A percentile compares a stretch with the other conserved stretches of the same genome.
phyloP scores from a whole-genome alignment of 768 basidiomycete species.

The Symmetrospora coprosmae region DNA sequence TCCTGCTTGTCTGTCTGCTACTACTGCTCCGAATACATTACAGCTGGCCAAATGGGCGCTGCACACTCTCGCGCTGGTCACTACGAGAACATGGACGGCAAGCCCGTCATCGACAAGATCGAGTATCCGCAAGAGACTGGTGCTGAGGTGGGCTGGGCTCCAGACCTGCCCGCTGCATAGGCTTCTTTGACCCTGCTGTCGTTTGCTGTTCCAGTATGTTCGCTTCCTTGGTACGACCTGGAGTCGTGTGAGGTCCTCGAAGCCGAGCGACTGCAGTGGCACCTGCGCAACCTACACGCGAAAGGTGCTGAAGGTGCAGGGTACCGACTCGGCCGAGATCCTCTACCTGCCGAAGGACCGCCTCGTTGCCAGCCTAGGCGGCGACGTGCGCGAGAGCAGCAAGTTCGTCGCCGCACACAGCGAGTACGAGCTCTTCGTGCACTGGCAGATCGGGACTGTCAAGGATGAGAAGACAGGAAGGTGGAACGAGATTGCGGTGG shows the following conservation, averaged over 20 bases:
- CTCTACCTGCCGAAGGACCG: background rate
- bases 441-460: background rate
- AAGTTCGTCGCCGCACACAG: slow-evolving; percentile 5
- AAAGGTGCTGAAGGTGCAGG: slow-evolving; percentile 12
- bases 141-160: too few relatives aligned
- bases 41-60: too few relatives aligned
- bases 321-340: background rate
- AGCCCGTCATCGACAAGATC: background rate
- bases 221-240: slow-evolving; percentile 15
- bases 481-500: background rate
- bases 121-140: too few relatives aligned
- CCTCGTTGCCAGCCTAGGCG: background rate
- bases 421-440: background rate
- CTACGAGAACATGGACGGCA: background rate
- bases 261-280: background rate
- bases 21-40: too few relatives aligned
- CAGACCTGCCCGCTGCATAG: too few relatives aligned
- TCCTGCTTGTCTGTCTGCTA: too few relatives aligned
- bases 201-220: background rate
- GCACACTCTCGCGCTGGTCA: background rate
- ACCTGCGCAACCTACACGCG: background rate
- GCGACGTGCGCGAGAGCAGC: background rate
- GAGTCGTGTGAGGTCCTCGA: background rate
- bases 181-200: too few relatives aligned
- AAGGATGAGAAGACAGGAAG: background rate